Base-by-base conservation (phyloP, 331 rosid species). In the Malus hybrid region DNA sequence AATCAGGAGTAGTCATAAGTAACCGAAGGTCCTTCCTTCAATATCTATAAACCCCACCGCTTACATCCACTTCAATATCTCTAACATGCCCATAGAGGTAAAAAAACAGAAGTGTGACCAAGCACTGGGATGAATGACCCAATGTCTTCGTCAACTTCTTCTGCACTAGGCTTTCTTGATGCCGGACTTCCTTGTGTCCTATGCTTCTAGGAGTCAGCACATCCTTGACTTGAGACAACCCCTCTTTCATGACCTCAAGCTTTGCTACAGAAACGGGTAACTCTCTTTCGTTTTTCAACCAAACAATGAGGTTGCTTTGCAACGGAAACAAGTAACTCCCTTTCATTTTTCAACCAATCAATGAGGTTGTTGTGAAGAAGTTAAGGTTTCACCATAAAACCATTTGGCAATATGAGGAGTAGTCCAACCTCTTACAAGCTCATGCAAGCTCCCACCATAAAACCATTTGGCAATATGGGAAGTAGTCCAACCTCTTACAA, bases 191-290 rank as follows among this genome's bases (percentile, higher is more conserved):
- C 77, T 85, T 91, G 84, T 85, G 85, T 72, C 97, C 95, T 66
- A 91, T 79, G 48, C 79, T 83, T 62, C 72, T 80, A 75, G 87
- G 97, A 66, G 85, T 79, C 67, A 1, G 52, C 10, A 28, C 70
- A 73, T 63, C 96, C 83, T 76, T 91, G 69, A 94, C 92, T 46
- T 94, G 97, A 29, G 88, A 74, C 44, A 91, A 85, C 50, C 97
- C 98, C 65, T 91, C 97, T 83, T 82, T 94, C 96, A 90, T 90
- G 68, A 81, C 72, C 83, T 86, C 90, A 42, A 88, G 88, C 90
- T 91, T 94, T 19, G 72, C 70, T 74, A 84, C 81, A 44, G 81
- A 85, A 73, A 69, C 28, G 56, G 82, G 82, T 8, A 91, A 70
- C 77, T 71, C 50, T 20, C 67, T 74, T 82, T 94, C 95, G 2